phyloP scores from a whole-genome alignment of 129 eudicot genomes.

The Logfia minima region DNA sequence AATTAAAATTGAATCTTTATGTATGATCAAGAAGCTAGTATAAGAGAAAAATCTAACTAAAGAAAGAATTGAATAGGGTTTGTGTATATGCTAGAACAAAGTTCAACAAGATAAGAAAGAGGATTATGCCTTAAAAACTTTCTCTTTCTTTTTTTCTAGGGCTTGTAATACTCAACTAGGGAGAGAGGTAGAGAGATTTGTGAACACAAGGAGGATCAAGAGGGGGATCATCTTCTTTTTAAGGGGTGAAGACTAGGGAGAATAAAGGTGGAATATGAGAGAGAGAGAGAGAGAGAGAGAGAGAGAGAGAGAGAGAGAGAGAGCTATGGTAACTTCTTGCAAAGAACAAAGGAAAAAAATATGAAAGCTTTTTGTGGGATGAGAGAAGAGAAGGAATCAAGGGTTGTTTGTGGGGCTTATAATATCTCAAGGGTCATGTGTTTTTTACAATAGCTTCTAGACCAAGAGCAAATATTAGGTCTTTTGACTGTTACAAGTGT shows the following conservation, averaged over 20 bases:
- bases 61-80: constrained; percentile 29
- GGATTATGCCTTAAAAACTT: constrained; percentile 22
- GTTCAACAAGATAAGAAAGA: constrained; percentile 40
- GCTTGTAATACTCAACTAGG: constrained; percentile 39
- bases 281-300: constrained; percentile 21
- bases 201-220: constrained; percentile 83
- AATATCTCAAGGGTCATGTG: constrained; percentile 49
- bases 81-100: constrained; percentile 36
- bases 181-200: constrained; percentile 41
- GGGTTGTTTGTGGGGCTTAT: constrained; percentile 36
- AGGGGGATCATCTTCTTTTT: constrained; percentile 61
- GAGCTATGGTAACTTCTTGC: constrained; percentile 72
- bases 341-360: constrained; percentile 57
- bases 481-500: neutral
- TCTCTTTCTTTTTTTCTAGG: constrained; percentile 35
- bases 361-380: constrained; percentile 40
- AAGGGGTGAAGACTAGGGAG: constrained; percentile 70
- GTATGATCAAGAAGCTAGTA: constrained; percentile 25
- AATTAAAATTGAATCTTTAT: constrained; percentile 9
- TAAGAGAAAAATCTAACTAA: constrained; percentile 15
- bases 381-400: constrained; percentile 42
- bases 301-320: constrained; percentile 21
- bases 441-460: constrained; percentile 9
- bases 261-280: constrained; percentile 60
- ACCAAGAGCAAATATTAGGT: neutral